Conservation (phyloP, 2,329 filamentous ascomycete species). For the Trichothecium sympodiale region DNA sequence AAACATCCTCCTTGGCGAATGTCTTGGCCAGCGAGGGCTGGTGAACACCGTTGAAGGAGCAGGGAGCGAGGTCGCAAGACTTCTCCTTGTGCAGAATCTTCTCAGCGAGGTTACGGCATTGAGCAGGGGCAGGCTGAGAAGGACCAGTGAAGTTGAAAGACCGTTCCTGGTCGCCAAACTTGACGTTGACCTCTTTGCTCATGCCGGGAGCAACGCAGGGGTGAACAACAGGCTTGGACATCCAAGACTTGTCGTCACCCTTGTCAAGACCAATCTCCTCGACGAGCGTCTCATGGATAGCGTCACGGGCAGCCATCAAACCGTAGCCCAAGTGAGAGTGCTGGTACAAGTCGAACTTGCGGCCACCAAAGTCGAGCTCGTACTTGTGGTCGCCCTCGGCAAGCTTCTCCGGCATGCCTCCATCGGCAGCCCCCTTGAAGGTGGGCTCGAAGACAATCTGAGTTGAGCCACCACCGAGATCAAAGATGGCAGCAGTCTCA, state of each 20-base stretch:
- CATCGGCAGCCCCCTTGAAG: slow-evolving; percentile 60
- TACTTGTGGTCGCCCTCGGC: slow-evolving; percentile 94
- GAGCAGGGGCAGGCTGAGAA: slow-evolving; percentile 59
- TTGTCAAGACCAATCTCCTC: slow-evolving; percentile 58
- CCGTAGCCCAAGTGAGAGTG: slow-evolving; percentile 97
- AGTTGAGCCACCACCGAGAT: slow-evolving; percentile 91
- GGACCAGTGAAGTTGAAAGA: slow-evolving; percentile 86
- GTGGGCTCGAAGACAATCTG: slow-evolving; percentile 98
- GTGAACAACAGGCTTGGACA: slow-evolving; percentile 61
- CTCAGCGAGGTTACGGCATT: slow-evolving; percentile 85
- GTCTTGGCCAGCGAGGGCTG: slow-evolving; percentile 89
- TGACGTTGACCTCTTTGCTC: slow-evolving; percentile 61
- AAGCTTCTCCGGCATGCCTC: slow-evolving; percentile 78
- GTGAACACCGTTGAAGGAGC: slow-evolving; percentile 96
- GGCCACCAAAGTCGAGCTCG: slow-evolving; percentile 77
- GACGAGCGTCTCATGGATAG: slow-evolving; percentile 68
- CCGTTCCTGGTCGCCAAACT: slow-evolving; percentile 50
- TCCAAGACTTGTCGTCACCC: slow-evolving; percentile 52
- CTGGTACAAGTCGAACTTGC: slow-evolving; percentile 88
- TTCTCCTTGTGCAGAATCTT: slow-evolving; percentile 82
- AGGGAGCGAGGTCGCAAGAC: slow-evolving; percentile 74
- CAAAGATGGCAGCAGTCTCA: slow-evolving; percentile 88
- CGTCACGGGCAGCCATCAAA: slow-evolving; percentile 85
- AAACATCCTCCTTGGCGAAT: slow-evolving; percentile 82
- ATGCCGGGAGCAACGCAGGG: slow-evolving; percentile 80